Evolutionary conservation across 129 eudicot genomes (phyloP), one percentile per base, ranked within the genome.

Genomic region (Saposhnikovia divaricata): DNA sequence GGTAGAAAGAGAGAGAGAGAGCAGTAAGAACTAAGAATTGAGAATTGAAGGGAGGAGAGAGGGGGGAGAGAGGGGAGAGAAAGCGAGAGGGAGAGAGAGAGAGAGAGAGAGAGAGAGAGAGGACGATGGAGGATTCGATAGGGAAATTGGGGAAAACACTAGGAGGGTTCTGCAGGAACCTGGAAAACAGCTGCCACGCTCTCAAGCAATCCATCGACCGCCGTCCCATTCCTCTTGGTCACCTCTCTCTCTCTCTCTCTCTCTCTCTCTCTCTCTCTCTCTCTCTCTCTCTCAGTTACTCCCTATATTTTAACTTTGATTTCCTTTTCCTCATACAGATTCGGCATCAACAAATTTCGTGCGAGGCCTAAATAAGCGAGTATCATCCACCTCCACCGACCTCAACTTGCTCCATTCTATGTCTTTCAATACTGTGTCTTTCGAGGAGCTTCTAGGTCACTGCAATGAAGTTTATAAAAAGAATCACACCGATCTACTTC

Each of bases 371-470:
- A 91, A 90, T 38, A 89, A 87, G 48, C 83, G 97, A 44, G 96
- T 90, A 18, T 84, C 90, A 9, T 77, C 92, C 72, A 85, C 90
- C 68, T 87, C 87, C 57, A 78, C 81, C 46, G 96, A 94, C 74
- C 90, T 94, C 78, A 90, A 89, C 80, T 82, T 90, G 82, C 92
- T 94, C 15, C 97, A 94, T 61, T 90, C 98, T 18, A 94, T 94
- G 98, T 72, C 97, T 0, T 86, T 84, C 3, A 93, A 87, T 15
- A 90, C 98, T 15, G 98, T 94, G 80, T 94, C 98, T 39, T 94
- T 94, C 53, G 97, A 94, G 88, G 98, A 94, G 90, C 86, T 94
- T 59, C 77, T 94, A 14, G 98, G 98, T 75, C 97, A 94, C 85
- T 91, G 97, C 81, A 87, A 83, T 45, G 90, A 94, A 85, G 82